Conservation (phyloP, 257 asterid species). For the Parsonsia alboflavescens region DNA sequence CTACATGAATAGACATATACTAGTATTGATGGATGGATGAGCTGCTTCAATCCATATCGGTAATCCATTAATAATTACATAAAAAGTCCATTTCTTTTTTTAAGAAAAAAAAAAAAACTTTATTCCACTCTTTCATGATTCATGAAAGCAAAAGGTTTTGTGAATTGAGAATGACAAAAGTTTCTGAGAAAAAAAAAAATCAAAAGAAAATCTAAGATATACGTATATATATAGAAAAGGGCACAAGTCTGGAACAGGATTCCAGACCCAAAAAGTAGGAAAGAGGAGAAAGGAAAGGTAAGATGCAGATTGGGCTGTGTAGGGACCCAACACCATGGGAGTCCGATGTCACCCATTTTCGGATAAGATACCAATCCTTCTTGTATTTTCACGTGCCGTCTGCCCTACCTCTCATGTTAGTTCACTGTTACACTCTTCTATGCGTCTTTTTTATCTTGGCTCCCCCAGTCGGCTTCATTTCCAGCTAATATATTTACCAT, state of each 20-base stretch:
- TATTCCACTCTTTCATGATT: background rate
- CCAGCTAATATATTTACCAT: too few species aligned
- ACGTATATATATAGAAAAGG: too few species aligned
- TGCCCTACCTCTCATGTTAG: constrained; percentile 15
- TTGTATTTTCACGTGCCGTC: constrained; percentile 17
- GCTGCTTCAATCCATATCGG: too few species aligned
- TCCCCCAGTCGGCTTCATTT: background rate
- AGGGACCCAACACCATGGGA: constrained; percentile 10
- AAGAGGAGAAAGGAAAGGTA: background rate
- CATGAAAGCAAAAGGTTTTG: background rate
- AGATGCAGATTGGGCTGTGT: background rate
- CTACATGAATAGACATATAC: too few species aligned
- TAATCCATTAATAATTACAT: too few species aligned
- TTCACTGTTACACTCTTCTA: background rate
- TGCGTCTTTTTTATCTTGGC: background rate
- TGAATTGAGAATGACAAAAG: background rate
- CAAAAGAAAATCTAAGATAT: too few species aligned
- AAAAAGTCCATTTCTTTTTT: too few species aligned
- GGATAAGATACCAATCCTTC: constrained; percentile 11
- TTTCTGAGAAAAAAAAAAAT: too few species aligned
- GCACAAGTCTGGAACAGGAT: background rate
- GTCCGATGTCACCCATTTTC: constrained; percentile 16
- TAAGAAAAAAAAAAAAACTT: background rate
- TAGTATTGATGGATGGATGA: too few species aligned
- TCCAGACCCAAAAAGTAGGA: background rate